phyloP scores from a whole-genome alignment of 768 basidiomycete genomes.

The Rhizopogon vulgaris region DNA sequence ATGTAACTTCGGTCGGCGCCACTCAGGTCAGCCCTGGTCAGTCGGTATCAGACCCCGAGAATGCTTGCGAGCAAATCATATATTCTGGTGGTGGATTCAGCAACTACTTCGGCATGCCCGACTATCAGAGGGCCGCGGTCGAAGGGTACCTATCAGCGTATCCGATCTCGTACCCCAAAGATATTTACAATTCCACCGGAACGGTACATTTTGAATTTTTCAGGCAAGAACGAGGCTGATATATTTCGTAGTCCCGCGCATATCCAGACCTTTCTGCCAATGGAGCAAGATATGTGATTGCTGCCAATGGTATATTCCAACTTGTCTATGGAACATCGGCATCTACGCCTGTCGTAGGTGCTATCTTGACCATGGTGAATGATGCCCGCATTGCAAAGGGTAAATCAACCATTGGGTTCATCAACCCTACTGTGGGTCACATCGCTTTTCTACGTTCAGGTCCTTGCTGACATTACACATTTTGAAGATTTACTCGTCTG shows the following conservation, averaged over 20 bases:
- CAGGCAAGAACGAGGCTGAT: conserved; percentile 6
- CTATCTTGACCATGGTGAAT: conserved; percentile 56
- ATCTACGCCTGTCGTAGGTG: conserved; percentile 59
- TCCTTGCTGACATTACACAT: conserved; percentile 7
- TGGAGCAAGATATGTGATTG: too few species aligned
- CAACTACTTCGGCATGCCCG: conserved; percentile 46
- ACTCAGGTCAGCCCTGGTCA: conserved; percentile 43
- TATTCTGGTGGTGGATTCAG: conserved; percentile 50
- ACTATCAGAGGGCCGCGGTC: conserved; percentile 48
- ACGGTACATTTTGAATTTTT: conserved; percentile 11
- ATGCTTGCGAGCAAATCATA: conserved; percentile 40
- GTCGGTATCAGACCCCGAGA: conserved; percentile 38
- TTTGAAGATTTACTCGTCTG: conserved; percentile 36
- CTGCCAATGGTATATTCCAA: too few species aligned
- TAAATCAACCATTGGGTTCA: conserved; percentile 49
- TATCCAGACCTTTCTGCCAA: too few species aligned
- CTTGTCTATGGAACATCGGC: conserved; percentile 19
- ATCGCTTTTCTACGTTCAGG: background rate
- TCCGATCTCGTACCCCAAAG: conserved; percentile 35
- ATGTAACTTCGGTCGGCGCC: conserved; percentile 64
- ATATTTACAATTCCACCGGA: conserved; percentile 42
- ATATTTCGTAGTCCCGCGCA: conserved; percentile 18
- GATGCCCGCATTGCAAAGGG: conserved; percentile 47
- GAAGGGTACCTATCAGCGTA: conserved; percentile 34
- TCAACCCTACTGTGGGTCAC: conserved; percentile 41